Evolutionary conservation across 371 early-diverging fungal genomes (phyloP).

Genomic region (Vairimorpha apis): DNA sequence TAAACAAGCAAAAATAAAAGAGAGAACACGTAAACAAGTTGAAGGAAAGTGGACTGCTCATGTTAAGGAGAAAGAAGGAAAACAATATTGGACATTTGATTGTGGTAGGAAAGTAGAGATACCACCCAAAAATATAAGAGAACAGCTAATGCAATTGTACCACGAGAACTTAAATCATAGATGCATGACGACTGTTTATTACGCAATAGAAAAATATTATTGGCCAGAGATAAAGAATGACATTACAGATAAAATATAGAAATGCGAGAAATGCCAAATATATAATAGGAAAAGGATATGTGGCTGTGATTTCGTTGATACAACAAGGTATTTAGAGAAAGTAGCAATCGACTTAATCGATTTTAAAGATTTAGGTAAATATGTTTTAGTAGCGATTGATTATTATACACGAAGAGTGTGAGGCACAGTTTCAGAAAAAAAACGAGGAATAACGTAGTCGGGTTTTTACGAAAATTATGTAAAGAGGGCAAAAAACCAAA

Average conservation of each 20-base stretch:
- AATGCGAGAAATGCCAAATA: constrained; percentile 22
- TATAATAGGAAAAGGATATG: constrained; percentile 11
- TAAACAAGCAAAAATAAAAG: background rate
- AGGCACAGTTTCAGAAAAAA: background rate
- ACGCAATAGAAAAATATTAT: constrained; percentile 12
- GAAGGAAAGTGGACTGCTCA: background rate
- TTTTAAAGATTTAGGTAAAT: background rate
- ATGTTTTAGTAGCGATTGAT: background rate
- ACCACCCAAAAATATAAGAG: background rate
- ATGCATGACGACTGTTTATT: background rate
- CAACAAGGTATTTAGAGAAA: background rate
- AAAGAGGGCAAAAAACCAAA: background rate
- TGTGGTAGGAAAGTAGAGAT: background rate
- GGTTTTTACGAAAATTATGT: background rate
- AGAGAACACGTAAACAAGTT: background rate
- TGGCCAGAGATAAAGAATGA: constrained; percentile 14
- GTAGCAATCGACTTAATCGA: background rate
- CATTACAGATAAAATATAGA: constrained; percentile 8
- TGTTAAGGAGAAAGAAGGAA: background rate
- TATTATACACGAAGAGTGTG: constrained; percentile 26
- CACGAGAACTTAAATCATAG: constrained; percentile 14
- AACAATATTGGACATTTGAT: background rate
- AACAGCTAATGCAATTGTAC: background rate
- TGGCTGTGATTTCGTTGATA: background rate
- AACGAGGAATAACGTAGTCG: background rate